phyloP scores from a whole-genome alignment of 2,329 filamentous ascomycete species.

The Torrubiellomyces zombiae region DNA sequence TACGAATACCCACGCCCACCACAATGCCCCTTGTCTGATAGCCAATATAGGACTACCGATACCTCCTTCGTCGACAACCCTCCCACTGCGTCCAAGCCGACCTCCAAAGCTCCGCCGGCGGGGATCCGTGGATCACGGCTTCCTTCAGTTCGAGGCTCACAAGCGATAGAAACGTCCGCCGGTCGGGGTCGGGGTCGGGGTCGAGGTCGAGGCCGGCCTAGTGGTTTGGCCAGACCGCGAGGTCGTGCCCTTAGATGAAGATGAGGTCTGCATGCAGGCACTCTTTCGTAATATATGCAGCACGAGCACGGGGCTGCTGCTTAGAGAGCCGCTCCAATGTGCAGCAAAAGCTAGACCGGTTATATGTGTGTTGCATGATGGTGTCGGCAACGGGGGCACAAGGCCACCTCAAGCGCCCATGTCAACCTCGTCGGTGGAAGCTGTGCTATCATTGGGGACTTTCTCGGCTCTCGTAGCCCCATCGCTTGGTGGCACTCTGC shows the following conservation, averaged over 20 bases:
- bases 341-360: too few relatives aligned
- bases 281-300: too few relatives aligned
- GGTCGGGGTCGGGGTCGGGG: slow-evolving; percentile 12
- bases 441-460: slow-evolving; percentile 6
- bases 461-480: too few relatives aligned
- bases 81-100: slow-evolving; percentile 32
- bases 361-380: too few relatives aligned
- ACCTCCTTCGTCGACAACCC: slow-evolving; percentile 85
- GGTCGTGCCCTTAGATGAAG: slow-evolving; percentile 30
- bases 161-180: too few relatives aligned
- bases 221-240: slow-evolving; percentile 28
- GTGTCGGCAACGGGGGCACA: too few relatives aligned
- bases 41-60: slow-evolving; percentile 76
- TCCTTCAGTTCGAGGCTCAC: slow-evolving; percentile 25
- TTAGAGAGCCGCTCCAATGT: too few relatives aligned
- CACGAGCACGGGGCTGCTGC: too few relatives aligned
- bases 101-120: slow-evolving; percentile 26
- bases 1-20: too few relatives aligned
- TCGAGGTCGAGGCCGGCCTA: slow-evolving; percentile 20
- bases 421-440: slow-evolving; percentile 13
- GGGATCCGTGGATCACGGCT: slow-evolving; percentile 28
- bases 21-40: too few relatives aligned
- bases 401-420: too few relatives aligned
- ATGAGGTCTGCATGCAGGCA: too few relatives aligned
- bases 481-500: slow-evolving; percentile 71